Evolutionary conservation across 2,329 filamentous ascomycete species (phyloP).

Genomic region (Tolypocladium tundrense): DNA sequence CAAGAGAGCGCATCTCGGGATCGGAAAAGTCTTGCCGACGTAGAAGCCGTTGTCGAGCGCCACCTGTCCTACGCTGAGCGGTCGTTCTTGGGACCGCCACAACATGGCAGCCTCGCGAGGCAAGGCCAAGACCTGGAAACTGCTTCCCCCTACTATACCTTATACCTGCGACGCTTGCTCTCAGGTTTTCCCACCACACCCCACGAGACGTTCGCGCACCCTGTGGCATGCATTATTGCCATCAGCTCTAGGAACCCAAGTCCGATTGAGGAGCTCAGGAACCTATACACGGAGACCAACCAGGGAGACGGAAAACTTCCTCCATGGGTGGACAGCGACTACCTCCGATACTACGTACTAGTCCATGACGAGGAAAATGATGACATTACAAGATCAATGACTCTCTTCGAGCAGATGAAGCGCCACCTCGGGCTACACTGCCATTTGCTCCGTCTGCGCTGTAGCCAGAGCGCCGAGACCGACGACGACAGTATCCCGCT

Average conservation of each 20-base stretch:
- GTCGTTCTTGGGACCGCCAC: slow-evolving; percentile 28
- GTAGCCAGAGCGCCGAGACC: slow-evolving; percentile 73
- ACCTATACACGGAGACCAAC: slow-evolving; percentile 76
- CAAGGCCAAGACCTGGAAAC: slow-evolving; percentile 35
- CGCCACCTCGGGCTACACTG: slow-evolving; percentile 95
- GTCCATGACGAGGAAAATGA: slow-evolving; percentile 95
- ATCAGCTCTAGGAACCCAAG: slow-evolving; percentile 80
- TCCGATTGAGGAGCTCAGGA: slow-evolving; percentile 79
- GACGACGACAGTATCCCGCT: slow-evolving; percentile 84
- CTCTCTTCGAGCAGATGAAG: slow-evolving; percentile 97
- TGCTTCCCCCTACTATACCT: slow-evolving; percentile 70
- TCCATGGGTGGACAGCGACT: slow-evolving; percentile 82
- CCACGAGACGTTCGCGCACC: slow-evolving; percentile 90
- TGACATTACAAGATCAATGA: slow-evolving; percentile 82
- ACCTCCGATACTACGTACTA: slow-evolving; percentile 88
- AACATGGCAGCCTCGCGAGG: slow-evolving; percentile 26
- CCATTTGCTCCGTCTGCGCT: slow-evolving; percentile 77
- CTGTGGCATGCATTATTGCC: slow-evolving; percentile 86
- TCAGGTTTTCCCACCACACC: slow-evolving; percentile 69
- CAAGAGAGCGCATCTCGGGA: slow-evolving; percentile 19
- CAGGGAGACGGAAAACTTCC: slow-evolving; percentile 65
- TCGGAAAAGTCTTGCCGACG: slow-evolving; percentile 41
- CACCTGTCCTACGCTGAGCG: slow-evolving; percentile 70
- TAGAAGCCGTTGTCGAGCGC: slow-evolving; percentile 71
- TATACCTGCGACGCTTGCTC: slow-evolving; percentile 75